A percentile compares a stretch with the other conserved stretches of the same genome.
phyloP scores from a whole-genome alignment of 495 filamentous ascomycete genomes.

The Penicillium nucicola region DNA sequence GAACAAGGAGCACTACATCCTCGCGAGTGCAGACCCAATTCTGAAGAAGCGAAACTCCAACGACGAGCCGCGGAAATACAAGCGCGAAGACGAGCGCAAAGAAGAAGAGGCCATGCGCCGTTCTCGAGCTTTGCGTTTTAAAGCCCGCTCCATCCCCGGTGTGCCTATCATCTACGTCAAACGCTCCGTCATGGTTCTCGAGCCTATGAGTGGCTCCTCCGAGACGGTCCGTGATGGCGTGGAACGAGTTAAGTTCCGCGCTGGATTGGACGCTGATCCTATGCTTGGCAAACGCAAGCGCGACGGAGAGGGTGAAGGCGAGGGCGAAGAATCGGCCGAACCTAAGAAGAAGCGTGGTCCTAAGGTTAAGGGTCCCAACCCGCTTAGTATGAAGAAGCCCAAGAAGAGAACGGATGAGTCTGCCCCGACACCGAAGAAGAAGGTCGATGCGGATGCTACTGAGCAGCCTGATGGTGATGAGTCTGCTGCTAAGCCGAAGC shows the following conservation, averaged over 20 bases:
- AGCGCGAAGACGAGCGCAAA: slow-evolving; percentile 25
- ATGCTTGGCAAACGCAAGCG: slow-evolving; percentile 41
- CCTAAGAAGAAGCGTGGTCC: slow-evolving; percentile 57
- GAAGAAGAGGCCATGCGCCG: slow-evolving; percentile 34
- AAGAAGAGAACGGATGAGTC: slow-evolving; percentile 47
- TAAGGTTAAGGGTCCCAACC: slow-evolving; percentile 83
- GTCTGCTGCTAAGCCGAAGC: slow-evolving; percentile 31
- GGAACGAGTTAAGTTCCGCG: slow-evolving; percentile 74
- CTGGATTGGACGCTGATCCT: slow-evolving; percentile 56
- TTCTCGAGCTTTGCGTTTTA: slow-evolving; percentile 31
- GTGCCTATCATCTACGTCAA: slow-evolving; percentile 80
- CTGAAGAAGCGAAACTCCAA: slow-evolving; percentile 22
- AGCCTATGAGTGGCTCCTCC: slow-evolving; percentile 73
- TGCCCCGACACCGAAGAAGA: slow-evolving; percentile 14
- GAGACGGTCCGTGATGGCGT: slow-evolving; percentile 59
- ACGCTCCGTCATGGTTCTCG: slow-evolving; percentile 84
- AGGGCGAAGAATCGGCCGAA: slow-evolving; percentile 40
- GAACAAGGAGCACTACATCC: slow-evolving; percentile 90
- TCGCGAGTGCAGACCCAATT: slow-evolving; percentile 61
- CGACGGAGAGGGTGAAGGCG: slow-evolving; percentile 22
- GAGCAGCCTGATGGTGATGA: slow-evolving; percentile 22
- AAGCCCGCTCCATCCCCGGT: slow-evolving; percentile 54
- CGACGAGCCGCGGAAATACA: slow-evolving; percentile 24
- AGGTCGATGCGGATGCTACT: slow-evolving; percentile 4
- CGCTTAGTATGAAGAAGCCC: slow-evolving; percentile 82